Percentiles rank a stretch among this genome's conserved stretches.
Conservation (phyloP, 257 asterid species). For the Nyctanthes arbortristis region DNA sequence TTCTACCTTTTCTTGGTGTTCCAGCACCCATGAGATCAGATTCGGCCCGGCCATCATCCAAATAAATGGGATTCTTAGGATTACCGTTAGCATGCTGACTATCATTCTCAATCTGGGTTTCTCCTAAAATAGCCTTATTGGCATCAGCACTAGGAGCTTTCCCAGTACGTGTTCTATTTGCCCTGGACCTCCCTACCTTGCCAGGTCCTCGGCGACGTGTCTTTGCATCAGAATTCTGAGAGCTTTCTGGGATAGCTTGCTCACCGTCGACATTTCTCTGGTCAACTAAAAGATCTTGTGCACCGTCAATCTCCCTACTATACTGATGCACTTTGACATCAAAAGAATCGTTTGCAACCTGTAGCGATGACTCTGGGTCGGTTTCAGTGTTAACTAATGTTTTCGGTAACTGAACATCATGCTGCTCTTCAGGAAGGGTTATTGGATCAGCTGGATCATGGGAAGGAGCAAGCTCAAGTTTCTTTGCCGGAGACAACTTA, state of each 20-base stretch:
- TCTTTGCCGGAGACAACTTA: constrained; percentile 77
- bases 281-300: constrained; percentile 48
- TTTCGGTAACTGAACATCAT: constrained; percentile 33
- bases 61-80: constrained; percentile 43
- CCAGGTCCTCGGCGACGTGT: constrained; percentile 33
- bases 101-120: constrained; percentile 16
- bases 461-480: constrained; percentile 47
- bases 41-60: constrained; percentile 58
- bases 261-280: constrained; percentile 26
- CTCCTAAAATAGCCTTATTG: constrained; percentile 22
- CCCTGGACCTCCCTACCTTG: constrained; percentile 41
- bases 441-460: constrained; percentile 35
- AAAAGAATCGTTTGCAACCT: constrained; percentile 54
- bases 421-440: constrained; percentile 27
- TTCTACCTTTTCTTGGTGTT: constrained; percentile 48
- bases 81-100: constrained; percentile 45
- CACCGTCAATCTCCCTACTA: constrained; percentile 44
- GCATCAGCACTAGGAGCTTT: constrained; percentile 40
- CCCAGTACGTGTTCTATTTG: constrained; percentile 36
- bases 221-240: constrained; percentile 47
- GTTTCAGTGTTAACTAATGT: constrained; percentile 36
- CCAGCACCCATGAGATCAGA: constrained; percentile 42
- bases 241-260: constrained; percentile 33
- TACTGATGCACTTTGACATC: constrained; percentile 50
- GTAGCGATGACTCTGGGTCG: constrained; percentile 45